phyloP scores from a whole-genome alignment of 1,284 basidiomycete species.

The Pholiota adiposa region DNA sequence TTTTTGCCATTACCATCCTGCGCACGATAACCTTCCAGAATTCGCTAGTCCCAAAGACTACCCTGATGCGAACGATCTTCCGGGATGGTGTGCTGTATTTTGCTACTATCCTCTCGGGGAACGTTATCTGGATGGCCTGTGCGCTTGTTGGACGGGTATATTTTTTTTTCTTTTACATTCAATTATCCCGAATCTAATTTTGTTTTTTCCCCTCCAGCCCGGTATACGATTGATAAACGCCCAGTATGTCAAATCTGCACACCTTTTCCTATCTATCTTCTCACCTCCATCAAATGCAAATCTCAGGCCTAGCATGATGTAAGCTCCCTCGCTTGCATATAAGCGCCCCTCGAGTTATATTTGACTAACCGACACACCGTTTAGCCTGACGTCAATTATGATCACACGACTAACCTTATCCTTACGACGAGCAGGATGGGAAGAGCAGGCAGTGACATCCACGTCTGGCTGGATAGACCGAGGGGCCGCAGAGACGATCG shows the following conservation, averaged over 20 bases:
- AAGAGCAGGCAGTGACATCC: not conserved
- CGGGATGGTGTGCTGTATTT: conserved; percentile 32
- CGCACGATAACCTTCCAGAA: conserved; percentile 18
- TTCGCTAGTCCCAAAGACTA: conserved; percentile 7
- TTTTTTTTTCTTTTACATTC: not conserved
- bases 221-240: conserved; percentile 32
- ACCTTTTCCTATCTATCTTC: not conserved
- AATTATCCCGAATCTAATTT: not conserved
- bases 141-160: conserved; percentile 27
- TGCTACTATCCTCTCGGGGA: conserved; percentile 30
- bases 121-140: conserved; percentile 32
- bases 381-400: conserved; percentile 31
- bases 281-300: not conserved
- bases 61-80: conserved; percentile 25
- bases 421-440: conserved; percentile 11
- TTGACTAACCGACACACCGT: not conserved
- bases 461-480: conserved; percentile 1
- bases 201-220: conserved; percentile 13
- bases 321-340: conserved; percentile 10
- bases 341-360: not conserved
- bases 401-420: conserved; percentile 32
- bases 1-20: conserved; percentile 28
- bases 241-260: conserved; percentile 17
- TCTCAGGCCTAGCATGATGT: conserved; percentile 31
- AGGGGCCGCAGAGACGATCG: not conserved